Base-by-base conservation (phyloP, 1,284 basidiomycete species). In the Ustilago curta region DNA sequence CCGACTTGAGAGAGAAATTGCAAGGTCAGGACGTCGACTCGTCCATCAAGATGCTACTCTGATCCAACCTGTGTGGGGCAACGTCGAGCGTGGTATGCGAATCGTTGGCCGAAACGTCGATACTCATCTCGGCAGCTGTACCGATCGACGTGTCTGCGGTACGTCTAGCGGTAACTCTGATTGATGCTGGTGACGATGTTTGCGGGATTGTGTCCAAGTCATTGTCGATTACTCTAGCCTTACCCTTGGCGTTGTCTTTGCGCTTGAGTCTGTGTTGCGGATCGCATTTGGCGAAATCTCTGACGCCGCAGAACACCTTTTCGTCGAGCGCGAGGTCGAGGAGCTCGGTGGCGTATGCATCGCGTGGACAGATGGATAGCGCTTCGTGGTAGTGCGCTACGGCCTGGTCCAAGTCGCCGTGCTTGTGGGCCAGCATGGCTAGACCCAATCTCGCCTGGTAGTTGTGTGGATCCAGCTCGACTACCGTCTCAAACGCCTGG, bases 351-450 rank as follows among this genome's bases (percentile, higher is more conserved):
- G 77, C 74, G 27, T 66, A 53, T 8, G 59, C 55, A 50, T 81
- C 77, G 14, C 80, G 57, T 18, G 76, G 77, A 21, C 73, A 57
- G 48, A 80, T 70, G 45, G 63, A 65, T 6, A 80, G 52, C 21
- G 79, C 77, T 39, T 70, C 71, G 40, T 82, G 81, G 51, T 83
- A 83, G 63, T 73, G 76, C 12, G 59, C 70, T 12, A 84, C 66
- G 8, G 83, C 83, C 12, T 77, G 71, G 12, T 72, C 78, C 25
- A 84, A 25, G 23, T 75, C 45, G 27, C 76, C 79, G 45, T 59
- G 21, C 47, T 71, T 71, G 32, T 83, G 82, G 18, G 72, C 62
- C 7, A 78, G 42, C 76, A 84, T 81, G 1, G 69, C 83, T 19
- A 84, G 54, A 21, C 78, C 75, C 42, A 82, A 49, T 40, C 77